Conservation (phyloP, 73 alveolate species). For the Blepharisma stoltei region DNA sequence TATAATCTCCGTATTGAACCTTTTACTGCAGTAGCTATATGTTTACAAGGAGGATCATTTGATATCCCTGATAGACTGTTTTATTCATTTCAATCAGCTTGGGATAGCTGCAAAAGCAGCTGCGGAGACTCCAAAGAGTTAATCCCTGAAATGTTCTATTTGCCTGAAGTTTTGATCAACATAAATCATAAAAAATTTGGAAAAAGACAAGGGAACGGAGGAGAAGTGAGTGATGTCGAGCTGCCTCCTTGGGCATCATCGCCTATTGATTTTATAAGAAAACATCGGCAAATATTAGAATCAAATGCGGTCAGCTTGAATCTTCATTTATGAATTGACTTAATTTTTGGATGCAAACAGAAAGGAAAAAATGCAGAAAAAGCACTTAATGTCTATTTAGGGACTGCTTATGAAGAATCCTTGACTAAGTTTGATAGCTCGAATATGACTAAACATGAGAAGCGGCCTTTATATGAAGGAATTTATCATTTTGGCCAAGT, state of each 20-base stretch:
- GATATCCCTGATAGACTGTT: conserved; percentile 86
- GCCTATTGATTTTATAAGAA: conserved; percentile 56
- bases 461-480: conserved; percentile 2
- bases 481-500: conserved; percentile 18
- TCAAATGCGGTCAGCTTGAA: conserved; percentile 61
- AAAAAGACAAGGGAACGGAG: conserved; percentile 56
- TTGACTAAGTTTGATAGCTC: neutral
- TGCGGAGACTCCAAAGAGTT: conserved; percentile 90
- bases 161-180: conserved; percentile 72
- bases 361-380: conserved; percentile 74
- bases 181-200: conserved; percentile 72
- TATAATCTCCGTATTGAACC: conserved; percentile 84
- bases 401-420: conserved; percentile 63
- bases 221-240: conserved; percentile 57
- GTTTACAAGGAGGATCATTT: conserved; percentile 68
- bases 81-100: conserved; percentile 61
- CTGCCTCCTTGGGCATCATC: conserved; percentile 61
- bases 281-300: conserved; percentile 64
- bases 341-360: conserved; percentile 78
- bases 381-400: conserved; percentile 59
- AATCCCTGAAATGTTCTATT: conserved; percentile 90
- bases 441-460: neutral
- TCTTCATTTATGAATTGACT: conserved; percentile 82
- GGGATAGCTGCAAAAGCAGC: conserved; percentile 56
- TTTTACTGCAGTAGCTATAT: conserved; percentile 68